Evolutionary conservation across 2,329 filamentous ascomycete genomes (phyloP), one percentile per base, ranked within the genome.

Genomic region (Chrysoporthe austroafricana): DNA sequence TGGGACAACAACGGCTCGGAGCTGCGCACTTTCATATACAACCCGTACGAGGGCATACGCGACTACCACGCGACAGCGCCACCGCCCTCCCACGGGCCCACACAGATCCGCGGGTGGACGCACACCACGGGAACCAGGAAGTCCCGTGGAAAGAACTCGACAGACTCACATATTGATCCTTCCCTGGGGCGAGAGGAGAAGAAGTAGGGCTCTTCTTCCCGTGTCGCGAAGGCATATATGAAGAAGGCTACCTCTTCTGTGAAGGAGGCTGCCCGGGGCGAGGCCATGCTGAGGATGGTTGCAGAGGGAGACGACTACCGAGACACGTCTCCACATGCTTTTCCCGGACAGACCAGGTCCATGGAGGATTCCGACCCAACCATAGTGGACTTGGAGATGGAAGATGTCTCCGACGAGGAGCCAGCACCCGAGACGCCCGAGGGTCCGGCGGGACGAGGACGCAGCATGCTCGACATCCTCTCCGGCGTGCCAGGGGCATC

Each of bases 1-100:
- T 83, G 81, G 74, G 78, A 78, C 66, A 83, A 82, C 72, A 77
- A 75, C 50, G 77, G 77, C 26, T 80, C 82, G 18, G 85, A 88
- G 71, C 79, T 88, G n/a, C 83, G 86, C 66, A 87, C 86, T 4
- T 85, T 87, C 3, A 84, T 83, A 48, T 88, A 88, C 70, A 80
- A 85, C 67, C 82, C 83, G 59, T 80, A 79, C 39, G 82, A 84
- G 70, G 83, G 85, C 26, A 87, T 88, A 73, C 88, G 88, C 73
- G 86, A 88, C 72, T 87, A 86, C 56, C 79, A 80, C 4, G 81
- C 85, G 2, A 82, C 81, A 21, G 85, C 87, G 62, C 84, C 85
- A 16, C 81, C 87, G 42, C 86, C 86, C 9, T 82, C 81, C 60
- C 84, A 83, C 18, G 86, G 85, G 0, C 86, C 86, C 0, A 86